Evolutionary conservation across 345 rosid species (phyloP), one percentile per base, ranked within the genome.

Genomic region (Geranium brycei): DNA sequence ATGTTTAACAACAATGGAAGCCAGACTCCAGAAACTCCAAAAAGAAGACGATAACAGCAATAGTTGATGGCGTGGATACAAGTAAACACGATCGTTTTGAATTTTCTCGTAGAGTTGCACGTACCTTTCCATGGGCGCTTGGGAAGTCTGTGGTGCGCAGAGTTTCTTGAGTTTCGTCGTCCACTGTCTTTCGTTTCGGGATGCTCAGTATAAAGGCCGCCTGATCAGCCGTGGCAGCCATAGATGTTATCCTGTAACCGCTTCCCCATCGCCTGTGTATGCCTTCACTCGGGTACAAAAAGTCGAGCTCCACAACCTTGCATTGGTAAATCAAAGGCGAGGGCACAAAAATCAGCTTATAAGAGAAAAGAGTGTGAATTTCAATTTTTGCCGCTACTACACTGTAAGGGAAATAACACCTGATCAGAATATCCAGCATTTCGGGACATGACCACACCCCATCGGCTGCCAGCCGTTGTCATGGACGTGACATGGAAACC

Each of bases 141-240:
- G 98, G 98, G 68, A 92, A 92, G 73, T 93, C 93, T 67, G 96
- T 84, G 69, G 98, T 92, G 4, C 98, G 86, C 32, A 89, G 86
- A 61, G 96, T 92, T 81, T 91, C 96, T 73, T 92, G 98, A 61
- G 98, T 89, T 76, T 89, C 98, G 70, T 92, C 98, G 70, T 92
- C 95, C 61, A 78, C 67, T 80, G 83, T 71, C 80, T 89, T 92
- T 31, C 96, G 81, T 73, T 85, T 89, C 4, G 98, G 95, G 64
- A 87, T 81, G 68, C 98, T 89, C 68, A 89, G 68, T 63, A 92
- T 87, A 66, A 92, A 85, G 64, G 98, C 95, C 15, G 93, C 91
- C 77, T 92, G 98, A 68, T 92, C 98, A 18, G 85, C 75, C 15
- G 96, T 87, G 5, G 95, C 93, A 60, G 98, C 98, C 93, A 86